Percentiles rank a stretch among this genome's conserved stretches.
These are phyloP conservation scores for Diaporthe ilicicola DNA, from an alignment of 2,329 filamentous ascomycete species.

Conservation along the genomic window DNA sequence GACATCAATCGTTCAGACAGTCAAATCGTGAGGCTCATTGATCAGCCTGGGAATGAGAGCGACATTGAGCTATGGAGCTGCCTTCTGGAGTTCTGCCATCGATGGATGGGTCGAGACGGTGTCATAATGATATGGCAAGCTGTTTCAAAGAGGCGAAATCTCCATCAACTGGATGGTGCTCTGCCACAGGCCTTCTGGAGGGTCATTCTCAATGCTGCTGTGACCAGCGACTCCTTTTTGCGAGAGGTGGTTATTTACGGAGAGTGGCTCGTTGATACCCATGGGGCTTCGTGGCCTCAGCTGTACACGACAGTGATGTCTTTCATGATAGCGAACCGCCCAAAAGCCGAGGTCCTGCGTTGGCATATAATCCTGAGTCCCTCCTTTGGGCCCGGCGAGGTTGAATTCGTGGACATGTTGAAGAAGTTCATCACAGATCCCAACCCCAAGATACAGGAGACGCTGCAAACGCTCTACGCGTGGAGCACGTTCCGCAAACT, in stretches of 20 bases:
- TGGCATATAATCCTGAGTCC: conserved; percentile 59
- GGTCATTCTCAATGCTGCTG: conserved; percentile 44
- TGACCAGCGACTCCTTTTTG: conserved; percentile 45
- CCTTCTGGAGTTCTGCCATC: conserved; percentile 42
- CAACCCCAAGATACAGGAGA: conserved; percentile 47
- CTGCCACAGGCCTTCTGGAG: conserved; percentile 42
- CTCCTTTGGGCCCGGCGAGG: conserved; percentile 51
- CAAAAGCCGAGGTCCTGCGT: conserved; percentile 49
- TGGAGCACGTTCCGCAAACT: conserved; percentile 52
- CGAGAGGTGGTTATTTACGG: conserved; percentile 49
- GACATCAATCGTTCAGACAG: conserved; percentile 31
- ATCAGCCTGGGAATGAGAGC: conserved; percentile 39
- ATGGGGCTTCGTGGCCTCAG: conserved; percentile 56
- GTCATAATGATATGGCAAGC: conserved; percentile 40
- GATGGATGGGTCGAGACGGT: conserved; percentile 38
- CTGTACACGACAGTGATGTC: conserved; percentile 58
- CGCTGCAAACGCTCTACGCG: conserved; percentile 55
- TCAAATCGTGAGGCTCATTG: conserved; percentile 35
- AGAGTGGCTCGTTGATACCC: conserved; percentile 51
- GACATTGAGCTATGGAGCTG: conserved; percentile 44
- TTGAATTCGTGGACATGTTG: conserved; percentile 52
- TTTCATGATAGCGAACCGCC: conserved; percentile 50
- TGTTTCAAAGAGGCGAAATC: conserved; percentile 36
- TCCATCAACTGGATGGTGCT: conserved; percentile 38
- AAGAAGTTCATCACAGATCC: conserved; percentile 50